phyloP scores from a whole-genome alignment of 768 basidiomycete species.

The Cyathus striatus region DNA sequence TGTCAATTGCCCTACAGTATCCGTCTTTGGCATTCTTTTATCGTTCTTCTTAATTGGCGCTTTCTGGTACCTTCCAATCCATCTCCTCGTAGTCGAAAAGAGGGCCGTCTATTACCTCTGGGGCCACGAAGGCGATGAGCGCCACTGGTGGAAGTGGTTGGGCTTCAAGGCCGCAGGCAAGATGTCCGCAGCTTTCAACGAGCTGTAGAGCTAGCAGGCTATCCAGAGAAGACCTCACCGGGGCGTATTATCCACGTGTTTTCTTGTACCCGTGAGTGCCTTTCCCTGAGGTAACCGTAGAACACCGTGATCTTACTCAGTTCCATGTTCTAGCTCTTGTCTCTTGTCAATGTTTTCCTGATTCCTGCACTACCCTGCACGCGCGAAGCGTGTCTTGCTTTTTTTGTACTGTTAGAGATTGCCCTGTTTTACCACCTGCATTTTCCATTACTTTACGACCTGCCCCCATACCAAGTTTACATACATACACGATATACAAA shows the following conservation, averaged over 20 bases:
- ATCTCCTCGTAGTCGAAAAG: conserved; percentile 44
- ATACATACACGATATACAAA: too few species aligned
- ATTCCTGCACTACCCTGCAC: too few species aligned
- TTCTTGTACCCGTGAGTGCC: not conserved
- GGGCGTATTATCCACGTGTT: not conserved
- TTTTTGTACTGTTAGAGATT: too few species aligned
- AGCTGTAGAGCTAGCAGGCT: not conserved
- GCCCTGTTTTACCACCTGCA: too few species aligned
- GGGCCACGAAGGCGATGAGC: conserved; percentile 21
- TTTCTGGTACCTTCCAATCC: conserved; percentile 53
- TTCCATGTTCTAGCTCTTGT: too few species aligned
- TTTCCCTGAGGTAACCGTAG: too few species aligned
- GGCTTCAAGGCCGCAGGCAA: not conserved
- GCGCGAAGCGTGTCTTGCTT: too few species aligned
- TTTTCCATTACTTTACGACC: too few species aligned
- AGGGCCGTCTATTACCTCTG: conserved; percentile 61
- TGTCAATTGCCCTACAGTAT: conserved; percentile 21
- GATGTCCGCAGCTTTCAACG: not conserved
- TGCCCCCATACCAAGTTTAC: too few species aligned
- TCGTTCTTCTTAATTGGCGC: conserved; percentile 46
- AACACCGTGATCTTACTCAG: too few species aligned
- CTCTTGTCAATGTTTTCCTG: not conserved
- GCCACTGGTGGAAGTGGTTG: not conserved
- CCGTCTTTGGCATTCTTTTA: conserved; percentile 30
- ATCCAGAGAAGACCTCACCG: too few species aligned